Conservation (phyloP, 345 rosid species). For the Populus pruinosa region DNA sequence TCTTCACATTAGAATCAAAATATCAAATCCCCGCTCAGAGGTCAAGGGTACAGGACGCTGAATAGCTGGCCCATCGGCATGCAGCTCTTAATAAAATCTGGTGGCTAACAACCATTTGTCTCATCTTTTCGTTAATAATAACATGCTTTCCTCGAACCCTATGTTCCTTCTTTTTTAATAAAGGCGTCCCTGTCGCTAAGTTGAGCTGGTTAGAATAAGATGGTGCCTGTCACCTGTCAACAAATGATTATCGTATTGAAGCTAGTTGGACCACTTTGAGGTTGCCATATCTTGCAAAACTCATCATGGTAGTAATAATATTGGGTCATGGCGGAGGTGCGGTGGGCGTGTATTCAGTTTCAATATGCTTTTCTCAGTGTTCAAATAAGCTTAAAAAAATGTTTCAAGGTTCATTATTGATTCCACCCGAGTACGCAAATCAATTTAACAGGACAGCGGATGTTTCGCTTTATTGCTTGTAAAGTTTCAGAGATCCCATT, state of each 20-base stretch:
- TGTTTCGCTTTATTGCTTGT: too few relatives aligned
- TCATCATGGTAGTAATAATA: neutral
- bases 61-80: neutral
- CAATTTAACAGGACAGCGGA: neutral
- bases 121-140: neutral
- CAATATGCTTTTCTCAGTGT: neutral
- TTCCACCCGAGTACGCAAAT: neutral
- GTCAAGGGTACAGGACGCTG: neutral
- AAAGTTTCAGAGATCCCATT: neutral
- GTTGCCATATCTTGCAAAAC: neutral
- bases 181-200: neutral
- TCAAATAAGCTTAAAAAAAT: neutral
- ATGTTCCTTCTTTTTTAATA: neutral
- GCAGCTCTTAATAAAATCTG: conserved; percentile 1
- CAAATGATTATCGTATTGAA: conserved; percentile 10
- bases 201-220: neutral
- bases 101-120: neutral
- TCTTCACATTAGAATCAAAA: neutral
- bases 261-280: neutral
- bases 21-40: neutral
- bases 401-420: neutral
- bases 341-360: neutral
- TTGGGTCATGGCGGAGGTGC: neutral
- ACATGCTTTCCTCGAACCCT: conserved; percentile 7
- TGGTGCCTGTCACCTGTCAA: neutral